Evolutionary conservation across 2,329 filamentous ascomycete genomes (phyloP), one percentile per base, ranked within the genome.

Genomic region (Leptographium galeiforme): DNA sequence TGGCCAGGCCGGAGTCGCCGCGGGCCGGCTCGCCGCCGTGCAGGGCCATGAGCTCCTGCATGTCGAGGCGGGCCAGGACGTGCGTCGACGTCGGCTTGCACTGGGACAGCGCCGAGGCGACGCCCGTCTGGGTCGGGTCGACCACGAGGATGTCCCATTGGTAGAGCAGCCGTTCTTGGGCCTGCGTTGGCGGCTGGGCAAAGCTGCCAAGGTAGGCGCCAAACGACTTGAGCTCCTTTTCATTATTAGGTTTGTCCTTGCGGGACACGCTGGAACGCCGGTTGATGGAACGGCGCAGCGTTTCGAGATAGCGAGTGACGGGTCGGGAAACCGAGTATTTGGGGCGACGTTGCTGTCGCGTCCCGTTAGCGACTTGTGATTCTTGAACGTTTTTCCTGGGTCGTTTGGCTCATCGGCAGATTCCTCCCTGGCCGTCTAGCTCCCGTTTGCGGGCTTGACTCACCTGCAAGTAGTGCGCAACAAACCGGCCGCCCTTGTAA

Each of bases 81-180:
- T 54, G 48, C 7, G 19, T 8, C 25, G 48, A 39, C 13, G 48
- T 18, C 7, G 47, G 41, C 8, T 14, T 33, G 11, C 36, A 33
- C 33, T 16, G 33, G 10, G 59, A 57, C 52, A 72, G 61, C 6
- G 66, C 68, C 6, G 66, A 61, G 3, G 63, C 46, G 3, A 70
- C 64, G 7, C 68, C 67, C 11, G 52, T 41, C 55, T 68, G 64
- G 18, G 67, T 61, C 2, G 71, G 70, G 57, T 74, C 70, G 13
- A 73, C 62, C 16, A 72, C 63, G 41, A 72, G 54, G n/a, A 72
- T 56, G 51, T 74, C 70, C 68, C 68, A 73, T 59, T 66, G 62
- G 40, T 62, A 53, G n/a, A 73, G 60, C 8, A 74, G 48, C n/a
- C 56, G 59, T 19, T 60, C 53, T 55, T 73, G 63, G 19, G 60